Evolutionary conservation across 495 filamentous ascomycete species (phyloP), one percentile per base, ranked within the genome.

Genomic region (Staphylotrichum tortipilum): DNA sequence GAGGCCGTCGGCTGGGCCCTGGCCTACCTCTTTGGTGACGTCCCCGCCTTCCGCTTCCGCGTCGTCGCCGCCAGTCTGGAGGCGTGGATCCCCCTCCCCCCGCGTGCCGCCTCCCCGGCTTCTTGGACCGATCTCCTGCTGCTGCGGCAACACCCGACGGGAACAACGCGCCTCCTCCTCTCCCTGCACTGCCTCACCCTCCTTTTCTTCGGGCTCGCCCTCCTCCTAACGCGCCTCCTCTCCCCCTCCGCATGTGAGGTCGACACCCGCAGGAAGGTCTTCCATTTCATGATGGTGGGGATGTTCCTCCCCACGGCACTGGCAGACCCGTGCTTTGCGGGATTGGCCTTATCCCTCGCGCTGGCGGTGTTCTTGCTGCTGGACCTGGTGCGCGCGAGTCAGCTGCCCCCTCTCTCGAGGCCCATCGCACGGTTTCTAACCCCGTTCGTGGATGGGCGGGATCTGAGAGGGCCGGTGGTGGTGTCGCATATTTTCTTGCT

Each of bases 221-320:
- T 85, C 3, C 88, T 96, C 4, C 76, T n/a, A n/a, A n/a, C n/a
- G n/a, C n/a, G 86, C 49, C 78, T 77, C 29, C 73, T 96, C 22
- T 85, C 83, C 31, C 66, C 80, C n/a, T n/a, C n/a, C 12, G 61
- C 85, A 45, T 78, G 69, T 56, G 87, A 95, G 68, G 89, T 97
- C 30, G 94, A 99, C 67, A 99, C 92, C 3, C 79, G 92, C n/a
- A 81, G 92, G 31, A 99, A 99, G 67, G 85, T 99, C 9, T 99
- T 99, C 67, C 92, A 99, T 65, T 92, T 91, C 53, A 95, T 89
- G 81, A 95, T 96, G 80, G 89, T 97, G 30, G 77, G 81, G 35
- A 94, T 99, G 87, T 85, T 99, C 53, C 75, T 96, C 3, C 88
- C 92, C 10, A 79, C 86, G 2, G 82, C 82, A 3, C 94, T 82